These are phyloP conservation scores for Leucogyrophana mollusca DNA, from an alignment of 768 basidiomycete species.

Conservation along the genomic window DNA sequence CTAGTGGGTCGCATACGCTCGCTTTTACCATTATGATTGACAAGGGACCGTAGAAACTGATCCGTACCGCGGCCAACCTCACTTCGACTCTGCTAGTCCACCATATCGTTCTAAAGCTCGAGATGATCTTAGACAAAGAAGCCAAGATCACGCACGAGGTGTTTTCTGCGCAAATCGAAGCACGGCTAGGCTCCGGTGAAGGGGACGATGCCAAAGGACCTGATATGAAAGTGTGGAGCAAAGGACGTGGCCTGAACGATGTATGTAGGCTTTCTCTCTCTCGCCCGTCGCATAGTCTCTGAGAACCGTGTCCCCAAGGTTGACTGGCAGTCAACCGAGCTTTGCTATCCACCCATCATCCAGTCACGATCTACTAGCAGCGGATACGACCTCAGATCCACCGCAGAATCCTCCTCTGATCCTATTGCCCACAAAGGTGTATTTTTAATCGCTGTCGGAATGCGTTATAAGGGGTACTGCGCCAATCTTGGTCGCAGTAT, in stretches of 20 bases:
- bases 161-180: conserved; percentile 84
- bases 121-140: conserved; percentile 89
- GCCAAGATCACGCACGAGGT: conserved; percentile 88
- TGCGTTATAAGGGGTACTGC: conserved; percentile 92
- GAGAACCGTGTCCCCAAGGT: conserved; percentile 44
- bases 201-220: conserved; percentile 70
- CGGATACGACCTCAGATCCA: conserved; percentile 87
- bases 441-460: conserved; percentile 80
- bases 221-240: conserved; percentile 91
- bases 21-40: conserved; percentile 5
- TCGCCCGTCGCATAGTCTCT: background rate
- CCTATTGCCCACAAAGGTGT: conserved; percentile 86
- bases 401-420: conserved; percentile 83
- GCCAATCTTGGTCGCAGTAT: conserved; percentile 92
- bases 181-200: conserved; percentile 75
- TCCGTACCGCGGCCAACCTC: conserved; percentile 69
- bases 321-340: conserved; percentile 89
- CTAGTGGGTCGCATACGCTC: conserved; percentile 51
- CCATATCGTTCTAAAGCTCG: conserved; percentile 85
- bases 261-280: conserved; percentile 43
- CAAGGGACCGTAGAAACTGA: conserved; percentile 59
- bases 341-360: conserved; percentile 93
- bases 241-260: conserved; percentile 69
- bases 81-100: conserved; percentile 84
- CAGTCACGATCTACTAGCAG: conserved; percentile 83